Evolutionary conservation across 1,284 basidiomycete species (phyloP).

Genomic region (Marasmius oreades): DNA sequence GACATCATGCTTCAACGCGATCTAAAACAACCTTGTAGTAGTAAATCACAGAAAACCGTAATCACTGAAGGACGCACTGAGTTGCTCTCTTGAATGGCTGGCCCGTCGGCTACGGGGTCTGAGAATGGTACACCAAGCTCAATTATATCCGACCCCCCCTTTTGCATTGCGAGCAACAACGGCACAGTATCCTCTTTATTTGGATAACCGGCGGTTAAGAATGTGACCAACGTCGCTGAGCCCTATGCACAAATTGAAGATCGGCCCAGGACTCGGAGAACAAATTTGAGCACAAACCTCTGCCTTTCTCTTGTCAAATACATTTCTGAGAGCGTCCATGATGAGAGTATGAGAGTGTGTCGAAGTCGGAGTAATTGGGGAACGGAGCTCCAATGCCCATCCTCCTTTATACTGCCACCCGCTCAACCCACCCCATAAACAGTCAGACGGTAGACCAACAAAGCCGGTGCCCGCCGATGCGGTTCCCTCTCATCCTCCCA

Average conservation of each 20-base stretch:
- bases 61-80: conserved; percentile 50
- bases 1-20: conserved; percentile 78
- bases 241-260: conserved; percentile 39
- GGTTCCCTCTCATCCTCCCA: conserved; percentile 19
- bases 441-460: too few species aligned
- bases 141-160: conserved; percentile 92
- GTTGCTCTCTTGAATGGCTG: conserved; percentile 89
- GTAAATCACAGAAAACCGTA: conserved; percentile 7
- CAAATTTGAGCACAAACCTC: conserved; percentile 41
- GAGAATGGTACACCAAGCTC: conserved; percentile 97
- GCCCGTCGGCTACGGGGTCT: conserved; percentile 95
- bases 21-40: conserved; percentile 43
- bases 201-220: conserved; percentile 91
- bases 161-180: conserved; percentile 87
- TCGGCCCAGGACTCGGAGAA: conserved; percentile 1
- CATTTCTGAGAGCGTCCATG: conserved; percentile 77
- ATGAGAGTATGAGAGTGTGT: conserved; percentile 20
- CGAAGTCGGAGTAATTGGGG: background rate
- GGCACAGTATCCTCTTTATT: conserved; percentile 78
- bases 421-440: too few species aligned
- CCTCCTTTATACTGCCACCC: background rate
- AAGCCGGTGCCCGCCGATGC: conserved; percentile 28
- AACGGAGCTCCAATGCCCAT: conserved; percentile 11
- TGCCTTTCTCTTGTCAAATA: conserved; percentile 70
- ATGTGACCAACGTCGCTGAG: conserved; percentile 77